phyloP scores from a whole-genome alignment of 192 early-diverging fungal species.

The Diversispora epigaea region DNA sequence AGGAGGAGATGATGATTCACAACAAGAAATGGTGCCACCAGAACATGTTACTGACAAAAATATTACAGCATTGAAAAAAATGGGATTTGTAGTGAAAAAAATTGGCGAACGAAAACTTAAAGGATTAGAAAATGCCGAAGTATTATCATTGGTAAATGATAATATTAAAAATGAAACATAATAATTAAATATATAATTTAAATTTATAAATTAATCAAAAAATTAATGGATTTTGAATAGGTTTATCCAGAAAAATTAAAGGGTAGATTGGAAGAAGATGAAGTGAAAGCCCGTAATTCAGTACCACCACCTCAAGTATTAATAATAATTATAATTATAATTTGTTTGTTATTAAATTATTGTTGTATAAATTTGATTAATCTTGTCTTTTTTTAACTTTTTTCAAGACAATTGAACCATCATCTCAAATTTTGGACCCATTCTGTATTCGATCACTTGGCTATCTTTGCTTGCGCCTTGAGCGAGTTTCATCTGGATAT shows the following conservation, averaged over 20 bases:
- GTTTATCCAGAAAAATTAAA: slow-evolving; percentile 50
- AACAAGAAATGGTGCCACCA: slow-evolving; percentile 24
- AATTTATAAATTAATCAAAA: slow-evolving; percentile 13
- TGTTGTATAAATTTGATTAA: neutral
- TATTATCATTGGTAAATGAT: slow-evolving; percentile 61
- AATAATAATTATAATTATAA: neutral
- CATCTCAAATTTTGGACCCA: slow-evolving; percentile 47
- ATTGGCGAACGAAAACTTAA: slow-evolving; percentile 84
- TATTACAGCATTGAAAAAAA: slow-evolving; percentile 60
- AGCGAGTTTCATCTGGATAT: slow-evolving; percentile 50
- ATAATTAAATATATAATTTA: slow-evolving; percentile 28
- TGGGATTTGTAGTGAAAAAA: slow-evolving; percentile 68
- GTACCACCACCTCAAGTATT: neutral
- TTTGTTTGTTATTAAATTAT: neutral
- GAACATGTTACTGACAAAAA: slow-evolving; percentile 45
- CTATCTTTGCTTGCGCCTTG: slow-evolving; percentile 58
- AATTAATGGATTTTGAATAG: neutral
- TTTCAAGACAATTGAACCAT: slow-evolving; percentile 32
- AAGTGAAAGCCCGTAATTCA: slow-evolving; percentile 4
- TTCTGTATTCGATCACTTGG: slow-evolving; percentile 48
- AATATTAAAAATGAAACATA: slow-evolving; percentile 20
- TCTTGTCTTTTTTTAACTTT: neutral
- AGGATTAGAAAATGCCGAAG: slow-evolving; percentile 86
- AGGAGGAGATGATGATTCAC: slow-evolving; percentile 34
- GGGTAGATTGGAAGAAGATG: slow-evolving; percentile 45